Evolutionary conservation across 148 eudicot species (phyloP).

Genomic region (Rhododendron ferrugineum): DNA sequence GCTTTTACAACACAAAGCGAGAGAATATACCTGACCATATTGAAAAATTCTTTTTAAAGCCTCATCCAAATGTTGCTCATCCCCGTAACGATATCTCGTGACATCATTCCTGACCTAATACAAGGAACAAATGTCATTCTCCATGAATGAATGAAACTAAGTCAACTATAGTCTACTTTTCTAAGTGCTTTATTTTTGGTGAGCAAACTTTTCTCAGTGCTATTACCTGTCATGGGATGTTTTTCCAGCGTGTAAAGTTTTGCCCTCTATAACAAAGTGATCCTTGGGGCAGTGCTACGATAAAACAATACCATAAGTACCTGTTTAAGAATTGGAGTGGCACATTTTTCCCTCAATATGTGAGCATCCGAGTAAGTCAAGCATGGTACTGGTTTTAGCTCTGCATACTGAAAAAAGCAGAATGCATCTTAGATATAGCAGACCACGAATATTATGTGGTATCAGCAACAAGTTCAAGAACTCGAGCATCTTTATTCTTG

Average conservation of each 20-base stretch:
- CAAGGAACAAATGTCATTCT: slow-evolving; percentile 10
- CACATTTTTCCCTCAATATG: slow-evolving; percentile 71
- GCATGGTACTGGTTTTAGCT: slow-evolving; percentile 98
- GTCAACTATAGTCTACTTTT: not conserved
- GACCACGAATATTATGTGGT: not conserved
- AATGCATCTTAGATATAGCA: not conserved
- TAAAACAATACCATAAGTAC: slow-evolving; percentile 24
- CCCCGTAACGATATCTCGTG: slow-evolving; percentile 91
- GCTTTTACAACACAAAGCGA: not conserved
- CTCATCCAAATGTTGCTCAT: slow-evolving; percentile 97
- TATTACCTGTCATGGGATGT: not conserved
- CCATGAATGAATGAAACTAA: not conserved
- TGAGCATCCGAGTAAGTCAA: slow-evolving; percentile 80
- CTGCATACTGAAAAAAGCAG: slow-evolving; percentile 72
- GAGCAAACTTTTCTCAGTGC: not conserved
- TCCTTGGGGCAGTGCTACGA: not conserved
- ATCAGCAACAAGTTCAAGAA: slow-evolving; percentile 4
- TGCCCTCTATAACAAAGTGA: not conserved
- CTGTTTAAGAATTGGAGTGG: slow-evolving; percentile 85
- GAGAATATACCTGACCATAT: slow-evolving; percentile 71
- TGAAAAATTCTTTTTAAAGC: slow-evolving; percentile 93
- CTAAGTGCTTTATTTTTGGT: not conserved
- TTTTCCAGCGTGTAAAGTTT: not conserved
- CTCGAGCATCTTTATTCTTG: slow-evolving; percentile 1
- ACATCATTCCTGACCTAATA: slow-evolving; percentile 88